Evolutionary conservation across 768 basidiomycete genomes (phyloP), one percentile per base, ranked within the genome.

Genomic region (Lactarius trivialis): DNA sequence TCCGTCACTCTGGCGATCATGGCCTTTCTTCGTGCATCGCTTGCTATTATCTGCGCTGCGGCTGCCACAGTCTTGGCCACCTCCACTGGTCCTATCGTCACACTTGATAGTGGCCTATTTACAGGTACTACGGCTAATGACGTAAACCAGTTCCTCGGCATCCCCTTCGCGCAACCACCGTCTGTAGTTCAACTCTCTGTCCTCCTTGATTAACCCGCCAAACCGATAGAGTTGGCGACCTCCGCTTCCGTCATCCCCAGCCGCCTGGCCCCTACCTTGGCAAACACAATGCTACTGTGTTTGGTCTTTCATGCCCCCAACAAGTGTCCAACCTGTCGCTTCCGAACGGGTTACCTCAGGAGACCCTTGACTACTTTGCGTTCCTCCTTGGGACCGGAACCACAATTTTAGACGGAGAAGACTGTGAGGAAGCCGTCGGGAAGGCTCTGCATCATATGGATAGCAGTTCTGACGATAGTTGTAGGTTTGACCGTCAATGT

Each of bases 111-210:
- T 7, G 74, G 71, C 2, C 69, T 68, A 1, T 72, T 75, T 50
- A 68, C 64, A 28, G 76, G 76, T 1, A 12, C 67, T 0, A 28
- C 68, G 7, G 64, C 65, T 1, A 70, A 71, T 11, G 64, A 60
- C 28, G 66, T 72, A 0, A 65, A 66, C 6, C 60, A 68, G 30
- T 79, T 75, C 59, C 69, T 78, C 0, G 78, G 78, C 9, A 76
- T 80, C 8, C 78, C 75, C 0, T 79, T 73, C 37, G 75, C 77
- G 5, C 68, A 72, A 24, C 73, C 76, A 36, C 75, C 74, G 76
- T 79, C 67, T 14, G 74, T 56, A 55, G 48, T 34, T 41, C 41
- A 6, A 21, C 33, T 36, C 7, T 39, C 55, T 32, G 15, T 11
- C 24, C 7, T 41, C 28, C 24, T 24, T 37, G 12, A 21, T 28